Evolutionary conservation across 2,329 filamentous ascomycete genomes (phyloP), one percentile per base, ranked within the genome.

Genomic region (Aspergillus sp.): DNA sequence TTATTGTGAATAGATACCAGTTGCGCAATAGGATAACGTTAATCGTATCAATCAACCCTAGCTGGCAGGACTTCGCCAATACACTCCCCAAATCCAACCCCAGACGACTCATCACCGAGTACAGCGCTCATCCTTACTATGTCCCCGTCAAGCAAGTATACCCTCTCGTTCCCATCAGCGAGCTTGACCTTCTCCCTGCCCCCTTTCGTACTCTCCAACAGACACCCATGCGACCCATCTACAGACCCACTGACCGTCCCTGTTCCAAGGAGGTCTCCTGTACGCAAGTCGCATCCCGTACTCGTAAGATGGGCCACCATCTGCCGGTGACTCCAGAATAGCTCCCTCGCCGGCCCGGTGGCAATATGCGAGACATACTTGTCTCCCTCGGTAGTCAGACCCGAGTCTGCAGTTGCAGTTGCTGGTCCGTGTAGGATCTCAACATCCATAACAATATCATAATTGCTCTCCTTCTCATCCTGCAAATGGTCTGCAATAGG

Each of bases 201-300:
- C 35, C 61, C 66, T 27, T 62, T 63, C 23, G 68, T 73, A 31
- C 64, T 63, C 56, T 72, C 69, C 12, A 73, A 48, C 14, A 73
- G 55, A 64, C 63, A 70, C 19, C 68, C 69, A 31, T 67, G 63
- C 31, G 59, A 63, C 9, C 65, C 63, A 15, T 66, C 54, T 6
- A 41, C 19, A 6, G 62, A 52, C 3, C 67, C 65, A 45, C 66
- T 71, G 8, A 73, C 64, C 8, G 72, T 73, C 1, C 70, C 70
- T 1, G 72, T 73, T 0, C 66, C 70, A 45, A 74, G 35, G 3
- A 73, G 55, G 45, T 73, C 71, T 7, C 71, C 70, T 6, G 70
- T 68, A 8, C 63, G 62, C 19, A 73, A 56, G 35, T 66, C 64
- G 50, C 68, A 68, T 1, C 68, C 70, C 3, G 58, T 65, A 40